Conservation (phyloP, 148 eudicot genomes). For the Amaranthus hypochondriacus region DNA sequence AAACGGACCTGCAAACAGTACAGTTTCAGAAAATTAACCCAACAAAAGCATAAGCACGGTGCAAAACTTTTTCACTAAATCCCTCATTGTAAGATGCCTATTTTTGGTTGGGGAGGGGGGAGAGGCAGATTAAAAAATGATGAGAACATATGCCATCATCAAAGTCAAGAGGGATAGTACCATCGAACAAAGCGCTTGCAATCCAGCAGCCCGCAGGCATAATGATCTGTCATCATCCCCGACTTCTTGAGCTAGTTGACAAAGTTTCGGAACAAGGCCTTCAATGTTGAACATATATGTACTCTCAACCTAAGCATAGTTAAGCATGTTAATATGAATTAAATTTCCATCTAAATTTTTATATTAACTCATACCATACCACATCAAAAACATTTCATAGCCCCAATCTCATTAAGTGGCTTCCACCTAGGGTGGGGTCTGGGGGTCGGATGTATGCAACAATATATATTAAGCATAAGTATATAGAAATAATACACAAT, state of each 20-base stretch:
- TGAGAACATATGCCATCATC: background rate
- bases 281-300: slow-evolving; percentile 88
- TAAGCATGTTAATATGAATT: slow-evolving; percentile 18
- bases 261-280: slow-evolving; percentile 77
- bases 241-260: slow-evolving; percentile 83
- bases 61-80: background rate
- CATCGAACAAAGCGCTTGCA: slow-evolving; percentile 74
- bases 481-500: too few relatives aligned
- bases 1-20: slow-evolving; percentile 47
- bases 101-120: background rate
- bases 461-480: too few relatives aligned
- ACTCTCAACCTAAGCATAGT: slow-evolving; percentile 46
- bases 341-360: too few relatives aligned
- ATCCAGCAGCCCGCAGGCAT: slow-evolving; percentile 65
- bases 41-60: background rate
- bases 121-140: background rate
- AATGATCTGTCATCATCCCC: slow-evolving; percentile 74
- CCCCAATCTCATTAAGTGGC: too few relatives aligned
- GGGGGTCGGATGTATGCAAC: too few relatives aligned
- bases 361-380: too few relatives aligned
- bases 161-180: slow-evolving; percentile 34
- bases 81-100: background rate
- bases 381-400: too few relatives aligned
- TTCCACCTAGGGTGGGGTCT: too few relatives aligned
- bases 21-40: slow-evolving; percentile 12